phyloP scores from a whole-genome alignment of 2,329 filamentous ascomycete species.

The Lizonia empirigonia region DNA sequence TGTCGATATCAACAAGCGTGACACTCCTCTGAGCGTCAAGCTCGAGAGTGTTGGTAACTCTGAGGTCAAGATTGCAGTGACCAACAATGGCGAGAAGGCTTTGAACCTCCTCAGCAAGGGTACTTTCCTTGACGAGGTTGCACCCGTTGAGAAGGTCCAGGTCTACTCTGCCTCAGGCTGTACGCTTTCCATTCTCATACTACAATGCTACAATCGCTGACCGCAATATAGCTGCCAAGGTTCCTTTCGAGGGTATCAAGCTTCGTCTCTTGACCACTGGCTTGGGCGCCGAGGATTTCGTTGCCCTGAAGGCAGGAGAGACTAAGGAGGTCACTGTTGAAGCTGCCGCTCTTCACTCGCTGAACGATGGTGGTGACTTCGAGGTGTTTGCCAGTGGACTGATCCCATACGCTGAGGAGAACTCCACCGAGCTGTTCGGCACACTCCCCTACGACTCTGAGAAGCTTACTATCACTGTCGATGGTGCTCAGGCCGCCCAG shows the following conservation, averaged over 20 bases:
- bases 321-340: slow-evolving; percentile 61
- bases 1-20: slow-evolving; percentile 42
- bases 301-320: slow-evolving; percentile 54
- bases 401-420: slow-evolving; percentile 47
- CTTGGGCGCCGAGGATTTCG: slow-evolving; percentile 58
- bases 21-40: slow-evolving; percentile 45
- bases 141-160: slow-evolving; percentile 60
- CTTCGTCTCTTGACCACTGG: slow-evolving; percentile 55
- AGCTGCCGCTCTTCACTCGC: slow-evolving; percentile 61
- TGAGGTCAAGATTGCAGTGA: slow-evolving; percentile 60
- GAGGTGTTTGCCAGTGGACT: slow-evolving; percentile 61
- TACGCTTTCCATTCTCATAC: slow-evolving; percentile 23
- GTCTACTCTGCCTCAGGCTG: slow-evolving; percentile 56
- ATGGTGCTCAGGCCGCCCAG: slow-evolving; percentile 60
- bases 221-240: slow-evolving; percentile 44
- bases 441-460: slow-evolving; percentile 65
- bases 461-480: slow-evolving; percentile 61
- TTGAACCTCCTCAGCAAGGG: slow-evolving; percentile 61
- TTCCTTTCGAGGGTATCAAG: slow-evolving; percentile 61
- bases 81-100: slow-evolving; percentile 57
- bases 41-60: slow-evolving; percentile 59
- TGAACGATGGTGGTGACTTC: slow-evolving; percentile 59
- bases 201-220: slow-evolving; percentile 1
- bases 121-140: slow-evolving; percentile 57
- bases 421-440: slow-evolving; percentile 61